Conservation (phyloP, 1,139 yeast genomes). For the Yamadazyma songkhlaensis region DNA sequence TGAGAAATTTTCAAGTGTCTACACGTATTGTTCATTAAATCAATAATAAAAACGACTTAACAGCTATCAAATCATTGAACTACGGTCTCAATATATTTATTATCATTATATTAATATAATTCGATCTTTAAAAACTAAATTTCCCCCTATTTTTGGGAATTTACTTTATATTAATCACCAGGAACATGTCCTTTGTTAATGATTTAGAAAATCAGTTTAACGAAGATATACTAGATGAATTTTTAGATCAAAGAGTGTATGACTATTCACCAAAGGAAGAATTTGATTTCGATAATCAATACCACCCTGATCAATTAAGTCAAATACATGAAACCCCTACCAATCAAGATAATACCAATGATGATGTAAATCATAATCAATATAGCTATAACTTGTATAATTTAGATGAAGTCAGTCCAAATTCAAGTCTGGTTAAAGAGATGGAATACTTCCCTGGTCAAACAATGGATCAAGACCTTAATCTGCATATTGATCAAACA, state of each 20-base stretch:
- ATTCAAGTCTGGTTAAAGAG: conserved; percentile 12
- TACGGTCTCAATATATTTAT: too few relatives aligned
- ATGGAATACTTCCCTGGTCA: conserved; percentile 1
- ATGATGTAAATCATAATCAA: not conserved
- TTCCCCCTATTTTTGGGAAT: not conserved
- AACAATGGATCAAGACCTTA: not conserved
- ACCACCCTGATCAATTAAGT: not conserved
- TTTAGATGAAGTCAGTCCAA: conserved; percentile 47
- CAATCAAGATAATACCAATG: not conserved
- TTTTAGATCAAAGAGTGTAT: conserved; percentile 55
- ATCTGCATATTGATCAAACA: not conserved
- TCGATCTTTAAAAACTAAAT: too few relatives aligned
- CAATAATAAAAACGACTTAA: not conserved
- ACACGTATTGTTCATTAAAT: conserved; percentile 1
- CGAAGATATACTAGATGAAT: conserved; percentile 52
- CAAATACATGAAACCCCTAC: not conserved
- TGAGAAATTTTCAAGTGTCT: conserved; percentile 4
- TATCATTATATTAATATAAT: too few relatives aligned
- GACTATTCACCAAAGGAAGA: conserved; percentile 23
- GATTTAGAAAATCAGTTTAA: conserved; percentile 14
- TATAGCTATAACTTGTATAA: conserved; percentile 4
- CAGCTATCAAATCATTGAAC: too few relatives aligned
- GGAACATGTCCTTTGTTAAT: conserved; percentile 4
- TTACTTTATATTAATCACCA: not conserved
- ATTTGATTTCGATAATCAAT: conserved; percentile 9